Base-by-base conservation (phyloP, 2,329 filamentous ascomycete species). In the Colletotrichum chrysophilum region DNA sequence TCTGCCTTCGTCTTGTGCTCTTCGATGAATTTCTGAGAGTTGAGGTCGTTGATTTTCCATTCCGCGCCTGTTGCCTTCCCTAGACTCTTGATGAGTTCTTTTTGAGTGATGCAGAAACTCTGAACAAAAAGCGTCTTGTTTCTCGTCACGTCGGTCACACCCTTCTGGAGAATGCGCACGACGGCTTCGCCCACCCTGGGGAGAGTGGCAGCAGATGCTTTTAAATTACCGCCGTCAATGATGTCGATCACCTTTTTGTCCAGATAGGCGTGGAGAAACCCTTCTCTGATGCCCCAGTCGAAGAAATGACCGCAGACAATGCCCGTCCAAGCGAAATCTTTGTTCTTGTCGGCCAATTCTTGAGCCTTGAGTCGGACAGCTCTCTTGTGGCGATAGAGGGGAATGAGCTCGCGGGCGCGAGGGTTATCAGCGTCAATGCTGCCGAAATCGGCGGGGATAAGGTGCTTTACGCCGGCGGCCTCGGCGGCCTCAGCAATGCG, bases 381-480 rank as follows among this genome's bases (percentile, higher is more conserved):
- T 32, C 81, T 80, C 78, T 86, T 86, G 56, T 79, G 75, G 61
- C 81, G 79, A 64, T 84, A 86, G 26, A 86, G 79, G 28, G 80
- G 81, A 13, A 86, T 82, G 48, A 87, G 81, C 78, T 83, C 79
- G 71, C 81, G 79, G 9, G 84, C 84, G 21, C 79, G 78, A 66
- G 75, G 43, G 74, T 80, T 83, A 70, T 79, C 81, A 55, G 84
- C 81, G 77, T 86, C 85, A 58, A 83, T 84, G 80, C 84, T 85
- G 67, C 85, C 85, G 73, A 83, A 87, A 79, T 87, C 85, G 73
- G 85, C 84, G 28, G 85, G 85, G 74, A 87, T 82, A 70, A 85
- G 81, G 62, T 85, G 82, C 77, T 77, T 78, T 12, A 86, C 84
- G 21, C 82, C 83, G 1, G 82, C 83, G 1, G 81, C 81, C 8